Base-by-base conservation (phyloP, 805 yeast species). In the Yarrowia phangngaensis region DNA sequence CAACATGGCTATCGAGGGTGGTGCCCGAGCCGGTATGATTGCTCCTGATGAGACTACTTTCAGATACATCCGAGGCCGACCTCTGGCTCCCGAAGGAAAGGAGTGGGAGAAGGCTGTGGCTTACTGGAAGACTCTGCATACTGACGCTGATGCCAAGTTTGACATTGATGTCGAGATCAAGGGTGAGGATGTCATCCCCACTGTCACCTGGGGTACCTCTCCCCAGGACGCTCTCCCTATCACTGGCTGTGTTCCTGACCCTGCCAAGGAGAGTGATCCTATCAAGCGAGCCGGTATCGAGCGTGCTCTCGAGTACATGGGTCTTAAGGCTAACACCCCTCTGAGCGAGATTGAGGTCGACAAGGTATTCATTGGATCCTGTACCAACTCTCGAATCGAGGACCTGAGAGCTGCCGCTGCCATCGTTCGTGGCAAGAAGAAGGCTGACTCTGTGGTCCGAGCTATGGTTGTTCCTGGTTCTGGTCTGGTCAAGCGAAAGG, bases 11-110 rank as follows among this genome's bases (percentile, higher is more conserved):
- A 90, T 92, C 62, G 98, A 92, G 72, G 98, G 84, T 53, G 98
- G 98, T 71, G 98, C 98, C 13, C 82, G 98, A 72, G 97, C 98
- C 20, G 98, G 98, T 70, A 87, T 92, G 97, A 90, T 92, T 65
- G 84, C 82, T 56, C 98, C 98, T 8, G 98, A 92, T 64, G 84
- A 88, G 56, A 80, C 66, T 48, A 90, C 97, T 20, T 85, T 83
- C 61, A 82, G 82, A 52, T 92, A 92, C 69, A 74, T 92, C 60
- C 81, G 89, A 71, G 95, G 94, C 54, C 79, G 96, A 64, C 97
- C 97, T 32, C 75, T 92, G 58, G 90, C 96, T 55, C 98, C 98
- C 63, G 76, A 78, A 63, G 98, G 94, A 52, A 87, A 68, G 4
- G 89, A 90, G 70, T 92, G 95, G 95, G 95, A 84, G 50, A 88